A percentile compares a stretch with the other conserved stretches of the same genome.
phyloP scores from a whole-genome alignment of 345 rosid genomes.

The Excoecaria cochinchinensis region DNA sequence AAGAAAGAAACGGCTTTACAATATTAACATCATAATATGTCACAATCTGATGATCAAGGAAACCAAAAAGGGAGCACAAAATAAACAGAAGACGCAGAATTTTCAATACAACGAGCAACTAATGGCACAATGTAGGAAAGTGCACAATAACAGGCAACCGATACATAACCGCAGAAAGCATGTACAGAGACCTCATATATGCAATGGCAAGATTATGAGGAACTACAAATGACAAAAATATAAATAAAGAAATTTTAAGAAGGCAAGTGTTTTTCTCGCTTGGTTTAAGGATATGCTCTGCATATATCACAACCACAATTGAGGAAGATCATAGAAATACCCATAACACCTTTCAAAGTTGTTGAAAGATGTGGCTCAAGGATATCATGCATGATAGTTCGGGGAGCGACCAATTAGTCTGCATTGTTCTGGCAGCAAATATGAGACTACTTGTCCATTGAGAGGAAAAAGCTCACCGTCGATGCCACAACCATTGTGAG shows the following conservation, averaged over 20 bases:
- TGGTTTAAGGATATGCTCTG: constrained; percentile 8
- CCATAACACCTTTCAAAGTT: background rate
- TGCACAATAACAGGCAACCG: constrained; percentile 5
- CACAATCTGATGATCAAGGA: constrained; percentile 1
- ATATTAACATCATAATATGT: background rate
- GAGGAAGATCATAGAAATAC: background rate
- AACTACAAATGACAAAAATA: background rate
- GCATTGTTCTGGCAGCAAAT: constrained; percentile 92
- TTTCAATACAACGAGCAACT: constrained; percentile 8
- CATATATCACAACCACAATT: constrained; percentile 12
- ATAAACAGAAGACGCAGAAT: background rate
- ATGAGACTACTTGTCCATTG: constrained; percentile 78
- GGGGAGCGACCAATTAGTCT: constrained; percentile 67
- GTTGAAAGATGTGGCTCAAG: background rate
- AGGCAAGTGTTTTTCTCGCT: background rate
- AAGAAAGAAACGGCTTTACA: background rate
- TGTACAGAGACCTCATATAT: constrained; percentile 23
- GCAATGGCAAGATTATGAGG: constrained; percentile 11
- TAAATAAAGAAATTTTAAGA: background rate
- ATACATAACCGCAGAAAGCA: constrained; percentile 15
- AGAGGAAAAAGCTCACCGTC: constrained; percentile 88
- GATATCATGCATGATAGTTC: background rate
- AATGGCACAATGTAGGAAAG: background rate
- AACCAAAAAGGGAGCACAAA: background rate
- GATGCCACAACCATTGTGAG: constrained; percentile 84